Conservation (phyloP, 2,329 filamentous ascomycete genomes). For the Diaporthe vaccinii region DNA sequence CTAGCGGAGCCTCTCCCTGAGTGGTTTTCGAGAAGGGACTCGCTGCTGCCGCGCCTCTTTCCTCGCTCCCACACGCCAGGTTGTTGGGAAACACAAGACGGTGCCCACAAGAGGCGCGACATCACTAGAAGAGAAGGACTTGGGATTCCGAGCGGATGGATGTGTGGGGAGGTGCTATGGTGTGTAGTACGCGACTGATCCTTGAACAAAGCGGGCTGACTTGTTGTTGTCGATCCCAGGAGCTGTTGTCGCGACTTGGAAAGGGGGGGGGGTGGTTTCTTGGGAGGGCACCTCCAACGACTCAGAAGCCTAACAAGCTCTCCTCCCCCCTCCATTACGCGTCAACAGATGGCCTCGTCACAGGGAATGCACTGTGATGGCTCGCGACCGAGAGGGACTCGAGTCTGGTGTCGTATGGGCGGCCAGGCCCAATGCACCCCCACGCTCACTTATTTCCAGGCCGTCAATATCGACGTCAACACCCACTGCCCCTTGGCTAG, state of each 20-base stretch:
- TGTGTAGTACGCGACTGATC: slow-evolving; percentile 32
- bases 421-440: slow-evolving; percentile 7
- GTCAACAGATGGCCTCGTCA: background rate
- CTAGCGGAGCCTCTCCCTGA: background rate
- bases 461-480: background rate
- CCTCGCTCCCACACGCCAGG: background rate
- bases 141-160: slow-evolving; percentile 26
- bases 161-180: slow-evolving; percentile 33
- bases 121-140: background rate
- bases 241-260: slow-evolving; percentile 19
- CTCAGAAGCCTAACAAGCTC: background rate
- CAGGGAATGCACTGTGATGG: background rate
- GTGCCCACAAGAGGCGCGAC: background rate
- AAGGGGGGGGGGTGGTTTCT: background rate
- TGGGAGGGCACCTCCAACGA: background rate
- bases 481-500: background rate
- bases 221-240: slow-evolving; percentile 21
- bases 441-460: background rate
- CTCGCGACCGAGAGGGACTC: background rate
- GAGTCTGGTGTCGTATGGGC: slow-evolving; percentile 4
- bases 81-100: slow-evolving; percentile 7
- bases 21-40: background rate
- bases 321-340: slow-evolving; percentile 19
- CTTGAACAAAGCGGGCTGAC: slow-evolving; percentile 21
- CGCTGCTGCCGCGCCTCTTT: background rate